Evolutionary conservation across 352 stramenopile species (phyloP).

Genomic region (Aphanomyces euteiches): DNA sequence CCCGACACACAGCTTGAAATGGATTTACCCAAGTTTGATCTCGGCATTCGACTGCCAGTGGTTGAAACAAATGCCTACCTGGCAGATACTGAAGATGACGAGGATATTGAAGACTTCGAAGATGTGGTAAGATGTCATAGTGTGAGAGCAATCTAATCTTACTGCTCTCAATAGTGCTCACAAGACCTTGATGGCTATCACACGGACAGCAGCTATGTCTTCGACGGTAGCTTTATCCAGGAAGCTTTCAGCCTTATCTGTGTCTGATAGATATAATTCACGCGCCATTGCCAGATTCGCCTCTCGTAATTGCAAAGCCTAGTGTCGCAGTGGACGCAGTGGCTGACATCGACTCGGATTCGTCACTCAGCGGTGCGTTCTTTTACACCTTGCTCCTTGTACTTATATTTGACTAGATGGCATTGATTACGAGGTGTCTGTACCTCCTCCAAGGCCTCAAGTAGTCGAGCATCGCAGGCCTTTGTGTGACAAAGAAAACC

Average conservation of each 20-base stretch:
- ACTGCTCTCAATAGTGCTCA: not conserved
- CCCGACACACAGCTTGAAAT: constrained; percentile 11
- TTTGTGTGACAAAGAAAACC: constrained; percentile 3
- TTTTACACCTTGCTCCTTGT: not conserved
- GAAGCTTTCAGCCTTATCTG: not conserved
- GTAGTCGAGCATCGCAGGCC: too few relatives aligned
- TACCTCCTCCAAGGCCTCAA: too few relatives aligned
- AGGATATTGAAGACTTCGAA: constrained; percentile 16
- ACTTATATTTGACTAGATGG: constrained; percentile 15
- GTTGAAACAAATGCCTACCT: not conserved
- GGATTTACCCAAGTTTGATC: not conserved
- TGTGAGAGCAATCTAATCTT: not conserved
- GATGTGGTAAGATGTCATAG: constrained; percentile 16
- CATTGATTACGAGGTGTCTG: not conserved
- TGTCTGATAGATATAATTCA: constrained; percentile 22
- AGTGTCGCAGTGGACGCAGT: not conserved
- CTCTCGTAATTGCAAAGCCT: not conserved
- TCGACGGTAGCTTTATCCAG: constrained; percentile 6
- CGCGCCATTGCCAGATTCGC: not conserved
- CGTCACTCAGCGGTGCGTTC: constrained; percentile 1
- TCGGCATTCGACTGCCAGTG: constrained; percentile 8
- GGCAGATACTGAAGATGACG: constrained; percentile 2
- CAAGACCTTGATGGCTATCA: constrained; percentile 14
- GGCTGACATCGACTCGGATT: constrained; percentile 16
- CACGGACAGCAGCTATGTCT: constrained; percentile 24